These are phyloP conservation scores for Tylopilus balloui DNA, from an alignment of 768 basidiomycete species.

Conservation along the genomic window DNA sequence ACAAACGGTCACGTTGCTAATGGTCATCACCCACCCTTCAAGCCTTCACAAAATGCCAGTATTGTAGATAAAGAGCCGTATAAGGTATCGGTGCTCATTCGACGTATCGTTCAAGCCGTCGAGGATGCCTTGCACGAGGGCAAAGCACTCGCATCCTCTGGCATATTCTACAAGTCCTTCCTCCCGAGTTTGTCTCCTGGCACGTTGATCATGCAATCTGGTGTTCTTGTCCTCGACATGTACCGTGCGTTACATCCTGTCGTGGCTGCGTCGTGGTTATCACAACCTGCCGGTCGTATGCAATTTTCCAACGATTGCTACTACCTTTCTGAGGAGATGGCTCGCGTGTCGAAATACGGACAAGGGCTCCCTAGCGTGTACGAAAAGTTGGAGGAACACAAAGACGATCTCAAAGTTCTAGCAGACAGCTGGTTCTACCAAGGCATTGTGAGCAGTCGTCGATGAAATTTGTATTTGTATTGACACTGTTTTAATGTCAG, in stretches of 20 bases:
- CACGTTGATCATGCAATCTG: slow-evolving; percentile 53
- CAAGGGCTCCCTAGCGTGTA: slow-evolving; percentile 32
- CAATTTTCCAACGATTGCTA: slow-evolving; percentile 79
- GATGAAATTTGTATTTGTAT: background rate
- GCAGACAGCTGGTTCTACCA: slow-evolving; percentile 70
- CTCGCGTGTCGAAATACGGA: slow-evolving; percentile 22
- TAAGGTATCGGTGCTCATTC: slow-evolving; percentile 53
- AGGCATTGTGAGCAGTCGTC: slow-evolving; percentile 51
- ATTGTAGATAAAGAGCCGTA: slow-evolving; percentile 45
- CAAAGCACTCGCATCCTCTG: slow-evolving; percentile 54
- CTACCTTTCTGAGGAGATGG: slow-evolving; percentile 55
- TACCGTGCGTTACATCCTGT: slow-evolving; percentile 78
- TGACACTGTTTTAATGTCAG: slow-evolving; percentile 8
- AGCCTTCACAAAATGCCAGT: slow-evolving; percentile 15
- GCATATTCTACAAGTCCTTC: slow-evolving; percentile 40
- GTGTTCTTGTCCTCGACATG: slow-evolving; percentile 67
- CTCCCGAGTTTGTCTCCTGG: slow-evolving; percentile 41
- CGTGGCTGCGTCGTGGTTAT: slow-evolving; percentile 44
- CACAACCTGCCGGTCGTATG: slow-evolving; percentile 54
- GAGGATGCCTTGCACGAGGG: slow-evolving; percentile 66
- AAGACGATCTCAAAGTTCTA: slow-evolving; percentile 46
- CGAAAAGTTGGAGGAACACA: slow-evolving; percentile 50
- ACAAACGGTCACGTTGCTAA: slow-evolving; percentile 21
- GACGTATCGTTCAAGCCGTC: slow-evolving; percentile 50
- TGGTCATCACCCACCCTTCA: slow-evolving; percentile 15